These are phyloP conservation scores for Larix kaempferi DNA, from an alignment of 75 land plant species.

Conservation along the genomic window DNA sequence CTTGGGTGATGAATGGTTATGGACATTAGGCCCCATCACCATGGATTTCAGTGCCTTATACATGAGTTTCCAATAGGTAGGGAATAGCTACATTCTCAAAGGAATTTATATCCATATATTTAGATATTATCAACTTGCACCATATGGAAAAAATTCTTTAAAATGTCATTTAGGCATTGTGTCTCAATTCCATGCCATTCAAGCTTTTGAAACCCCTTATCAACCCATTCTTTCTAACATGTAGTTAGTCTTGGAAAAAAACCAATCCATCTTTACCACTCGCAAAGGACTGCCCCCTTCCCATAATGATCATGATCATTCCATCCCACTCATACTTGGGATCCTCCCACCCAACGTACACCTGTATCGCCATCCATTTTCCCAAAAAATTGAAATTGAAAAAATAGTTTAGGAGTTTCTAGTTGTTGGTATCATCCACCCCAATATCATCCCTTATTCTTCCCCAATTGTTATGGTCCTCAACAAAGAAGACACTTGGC, in stretches of 20 bases:
- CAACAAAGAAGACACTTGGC: constrained; percentile 7
- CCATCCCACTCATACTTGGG: background rate
- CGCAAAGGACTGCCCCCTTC: background rate
- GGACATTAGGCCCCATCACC: background rate
- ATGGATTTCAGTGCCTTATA: background rate
- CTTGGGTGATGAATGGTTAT: background rate
- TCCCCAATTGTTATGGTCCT: background rate
- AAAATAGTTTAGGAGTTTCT: constrained; percentile 6
- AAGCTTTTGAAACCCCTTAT: background rate
- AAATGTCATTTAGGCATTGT: background rate
- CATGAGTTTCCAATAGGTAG: background rate
- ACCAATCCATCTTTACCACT: too few relatives aligned
- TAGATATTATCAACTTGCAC: background rate
- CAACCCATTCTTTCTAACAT: background rate
- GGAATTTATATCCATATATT: background rate
- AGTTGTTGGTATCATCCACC: background rate
- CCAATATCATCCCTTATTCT: background rate
- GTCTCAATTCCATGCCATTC: background rate
- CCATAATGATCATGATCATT: background rate
- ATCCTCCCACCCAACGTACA: background rate
- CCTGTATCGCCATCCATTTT: background rate
- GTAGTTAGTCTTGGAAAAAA: background rate
- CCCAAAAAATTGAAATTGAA: background rate
- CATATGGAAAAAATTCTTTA: background rate
- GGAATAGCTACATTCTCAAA: background rate